A percentile compares a stretch with the other conserved stretches of the same genome.
These are phyloP conservation scores for Penicillium lividum DNA, from an alignment of 495 filamentous ascomycete genomes.

Conservation along the genomic window DNA sequence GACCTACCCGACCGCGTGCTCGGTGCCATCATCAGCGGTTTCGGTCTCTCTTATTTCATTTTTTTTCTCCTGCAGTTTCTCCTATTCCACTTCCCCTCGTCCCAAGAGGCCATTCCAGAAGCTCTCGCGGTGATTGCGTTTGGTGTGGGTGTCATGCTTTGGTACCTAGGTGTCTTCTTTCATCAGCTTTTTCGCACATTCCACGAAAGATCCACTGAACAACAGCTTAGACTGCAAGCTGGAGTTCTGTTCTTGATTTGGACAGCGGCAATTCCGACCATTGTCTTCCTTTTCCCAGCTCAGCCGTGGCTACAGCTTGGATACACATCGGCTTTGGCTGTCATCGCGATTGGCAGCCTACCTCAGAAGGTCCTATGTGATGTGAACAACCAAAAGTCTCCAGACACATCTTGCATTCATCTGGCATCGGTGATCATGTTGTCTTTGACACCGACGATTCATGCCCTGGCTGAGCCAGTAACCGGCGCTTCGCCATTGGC, in stretches of 20 bases:
- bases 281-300: background rate
- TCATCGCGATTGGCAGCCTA: constrained; percentile 9
- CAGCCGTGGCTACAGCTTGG: background rate
- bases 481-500: background rate
- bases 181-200: background rate
- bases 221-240: background rate
- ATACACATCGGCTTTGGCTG: background rate
- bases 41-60: background rate
- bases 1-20: background rate
- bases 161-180: background rate
- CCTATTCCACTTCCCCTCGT: background rate
- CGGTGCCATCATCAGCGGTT: background rate
- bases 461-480: constrained; percentile 9
- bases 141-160: background rate
- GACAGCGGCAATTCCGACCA: background rate
- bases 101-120: background rate
- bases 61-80: background rate
- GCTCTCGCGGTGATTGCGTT: background rate
- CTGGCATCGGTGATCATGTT: constrained; percentile 10
- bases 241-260: background rate
- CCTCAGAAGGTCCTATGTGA: background rate
- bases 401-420: background rate
- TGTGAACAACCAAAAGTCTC: background rate
- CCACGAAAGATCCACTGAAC: background rate
- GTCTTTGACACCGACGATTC: constrained; percentile 8